Base-by-base conservation (phyloP, 768 basidiomycete genomes). In the Ramaria sp. region DNA sequence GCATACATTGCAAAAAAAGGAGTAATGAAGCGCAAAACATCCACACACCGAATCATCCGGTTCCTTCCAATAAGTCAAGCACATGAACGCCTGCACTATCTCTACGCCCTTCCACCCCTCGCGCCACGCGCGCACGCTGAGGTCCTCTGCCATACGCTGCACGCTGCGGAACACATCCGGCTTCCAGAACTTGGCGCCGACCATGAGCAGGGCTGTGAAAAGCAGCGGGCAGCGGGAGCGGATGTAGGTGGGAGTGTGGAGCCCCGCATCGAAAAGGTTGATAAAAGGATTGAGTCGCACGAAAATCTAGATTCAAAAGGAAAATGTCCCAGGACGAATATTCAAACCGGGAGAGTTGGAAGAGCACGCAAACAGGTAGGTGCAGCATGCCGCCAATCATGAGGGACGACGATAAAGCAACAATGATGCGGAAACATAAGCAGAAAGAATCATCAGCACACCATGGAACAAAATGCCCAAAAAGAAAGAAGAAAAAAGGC, bases 61-160 rank as follows among this genome's bases (percentile, higher is more conserved):
- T 61, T 89, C 87, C 64, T 78, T 84, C 88, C 89, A 94, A 67
- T 93, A 94, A 37, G 84, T 88, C 57, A 94, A 72, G 61, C 88
- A 90, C 18, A 86, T 83, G 65, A 91, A 88, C 25, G 89, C 88
- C 67, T 95, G 92, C 3, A 88, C 85, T 20, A 91, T 82, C 67
- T 92, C 91, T 50, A 94, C 81, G 57, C 82, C 76, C 65, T 88
- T 85, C 78, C 78, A 83, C n/a, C 75, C 77, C 58, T 85, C 81
- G 30, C 80, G 75, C 61, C 93, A 90, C 8, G 89, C 88, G 56
- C 79, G 78, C 25, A 85, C 73, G n/a, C 83, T 81, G 59, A 83
- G 77, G 22, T 85, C 81, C 52, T 87, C 73, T 12, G 87, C 84
- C 18, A 91, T 76, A 56, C 79, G 79, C 60, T 84, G 81, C 58